Conservation (phyloP, 805 yeast genomes). For the Candida tibetensis region DNA sequence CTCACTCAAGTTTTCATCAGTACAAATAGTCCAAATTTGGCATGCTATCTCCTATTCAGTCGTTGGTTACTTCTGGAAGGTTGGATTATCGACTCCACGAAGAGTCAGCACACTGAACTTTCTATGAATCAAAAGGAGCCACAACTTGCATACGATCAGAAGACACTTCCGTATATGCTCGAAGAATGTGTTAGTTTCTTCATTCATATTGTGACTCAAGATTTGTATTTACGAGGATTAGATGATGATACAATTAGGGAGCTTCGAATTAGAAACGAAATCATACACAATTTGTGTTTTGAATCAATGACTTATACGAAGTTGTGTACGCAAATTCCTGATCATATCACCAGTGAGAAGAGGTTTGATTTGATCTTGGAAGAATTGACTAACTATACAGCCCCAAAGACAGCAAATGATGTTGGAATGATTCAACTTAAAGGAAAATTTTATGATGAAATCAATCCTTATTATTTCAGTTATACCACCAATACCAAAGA, state of each 20-base stretch:
- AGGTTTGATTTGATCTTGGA: conserved; percentile 56
- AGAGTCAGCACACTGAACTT: background rate
- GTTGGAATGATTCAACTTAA: conserved; percentile 37
- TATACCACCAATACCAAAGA: conserved; percentile 76
- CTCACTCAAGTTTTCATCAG: conserved; percentile 64
- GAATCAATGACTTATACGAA: conserved; percentile 70
- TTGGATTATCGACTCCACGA: conserved; percentile 22
- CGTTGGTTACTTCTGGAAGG: conserved; percentile 63
- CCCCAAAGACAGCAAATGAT: conserved; percentile 35
- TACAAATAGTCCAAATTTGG: conserved; percentile 49
- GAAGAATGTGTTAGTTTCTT: conserved; percentile 76
- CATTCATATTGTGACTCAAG: conserved; percentile 67
- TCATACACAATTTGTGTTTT: conserved; percentile 82
- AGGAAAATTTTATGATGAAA: conserved; percentile 30
- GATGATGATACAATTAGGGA: conserved; percentile 48
- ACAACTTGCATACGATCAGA: conserved; percentile 39
- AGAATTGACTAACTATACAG: conserved; percentile 30
- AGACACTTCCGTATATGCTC: conserved; percentile 57
- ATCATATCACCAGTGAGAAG: conserved; percentile 68
- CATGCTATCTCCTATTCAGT: conserved; percentile 54
- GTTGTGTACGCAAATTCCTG: conserved; percentile 67
- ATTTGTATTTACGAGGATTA: conserved; percentile 52
- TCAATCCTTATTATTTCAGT: conserved; percentile 73
- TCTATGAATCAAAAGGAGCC: background rate
- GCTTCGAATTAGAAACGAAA: conserved; percentile 58